Percentiles rank a stretch among this genome's conserved stretches.
phyloP scores from a whole-genome alignment of 495 filamentous ascomycete species.

The Penicillium turbatum region DNA sequence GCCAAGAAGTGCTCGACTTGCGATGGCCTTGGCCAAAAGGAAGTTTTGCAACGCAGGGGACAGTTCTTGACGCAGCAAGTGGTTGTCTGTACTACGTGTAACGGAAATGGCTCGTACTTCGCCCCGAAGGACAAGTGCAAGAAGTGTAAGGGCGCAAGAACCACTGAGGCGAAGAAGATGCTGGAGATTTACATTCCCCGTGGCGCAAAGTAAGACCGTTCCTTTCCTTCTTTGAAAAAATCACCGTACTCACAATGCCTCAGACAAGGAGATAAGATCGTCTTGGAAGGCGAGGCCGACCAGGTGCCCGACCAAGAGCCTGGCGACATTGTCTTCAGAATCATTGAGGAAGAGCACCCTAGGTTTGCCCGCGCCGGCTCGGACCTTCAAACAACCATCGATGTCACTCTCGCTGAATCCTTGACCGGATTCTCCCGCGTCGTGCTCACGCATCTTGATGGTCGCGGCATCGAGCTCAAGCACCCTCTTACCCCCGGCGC shows the following conservation, averaged over 20 bases:
- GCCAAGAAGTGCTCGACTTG: slow-evolving; percentile 80
- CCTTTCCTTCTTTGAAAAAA: no score
- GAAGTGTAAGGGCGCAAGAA: slow-evolving; percentile 92
- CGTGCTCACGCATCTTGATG: slow-evolving; percentile 89
- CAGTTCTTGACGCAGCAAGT: slow-evolving; percentile 74
- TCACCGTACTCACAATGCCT: slow-evolving; percentile 15
- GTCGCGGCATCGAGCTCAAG: slow-evolving; percentile 77
- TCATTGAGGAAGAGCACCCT: slow-evolving; percentile 77
- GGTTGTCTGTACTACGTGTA: slow-evolving; percentile 71
- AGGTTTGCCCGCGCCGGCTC: slow-evolving; percentile 75
- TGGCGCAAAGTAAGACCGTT: slow-evolving; percentile 57
- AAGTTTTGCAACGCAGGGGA: slow-evolving; percentile 70
- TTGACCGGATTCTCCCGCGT: slow-evolving; percentile 86
- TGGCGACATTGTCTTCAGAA: slow-evolving; percentile 85
- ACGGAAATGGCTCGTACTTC: slow-evolving; percentile 75
- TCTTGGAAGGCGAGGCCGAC: slow-evolving; percentile 91
- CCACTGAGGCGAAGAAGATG: slow-evolving; percentile 79
- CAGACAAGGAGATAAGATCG: slow-evolving; percentile 80
- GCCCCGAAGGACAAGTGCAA: slow-evolving; percentile 96
- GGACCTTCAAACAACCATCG: slow-evolving; percentile 75
- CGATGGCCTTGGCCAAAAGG: slow-evolving; percentile 67
- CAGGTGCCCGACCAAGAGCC: slow-evolving; percentile 87
- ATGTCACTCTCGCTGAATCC: slow-evolving; percentile 78
- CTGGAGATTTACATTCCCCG: slow-evolving; percentile 94
- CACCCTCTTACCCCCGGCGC: slow-evolving; percentile 66